Conservation (phyloP, 257 asterid species). For the Solanum etuberosum region DNA sequence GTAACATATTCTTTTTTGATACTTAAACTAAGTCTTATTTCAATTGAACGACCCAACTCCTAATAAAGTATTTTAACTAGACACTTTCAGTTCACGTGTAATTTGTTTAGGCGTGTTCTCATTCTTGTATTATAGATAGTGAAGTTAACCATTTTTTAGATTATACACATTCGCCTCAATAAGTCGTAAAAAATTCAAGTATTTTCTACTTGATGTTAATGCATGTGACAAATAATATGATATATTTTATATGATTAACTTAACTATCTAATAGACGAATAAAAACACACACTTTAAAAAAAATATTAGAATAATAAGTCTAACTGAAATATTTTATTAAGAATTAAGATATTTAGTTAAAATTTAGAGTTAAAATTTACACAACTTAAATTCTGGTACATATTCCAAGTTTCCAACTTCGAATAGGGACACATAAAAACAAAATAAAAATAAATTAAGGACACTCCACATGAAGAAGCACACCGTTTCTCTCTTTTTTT, state of each 20-base stretch:
- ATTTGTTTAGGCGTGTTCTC: not conserved
- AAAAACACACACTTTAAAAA: too few relatives aligned
- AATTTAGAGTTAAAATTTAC: too few relatives aligned
- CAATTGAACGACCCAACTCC: not conserved
- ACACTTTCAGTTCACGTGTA: too few relatives aligned
- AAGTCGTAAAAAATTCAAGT: accelerated
- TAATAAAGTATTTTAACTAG: not conserved
- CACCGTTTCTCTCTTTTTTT: constrained; percentile 7
- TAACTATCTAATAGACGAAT: too few relatives aligned
- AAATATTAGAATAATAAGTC: too few relatives aligned
- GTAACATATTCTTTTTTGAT: too few relatives aligned
- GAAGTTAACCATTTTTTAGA: too few relatives aligned
- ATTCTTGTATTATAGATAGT: not conserved
- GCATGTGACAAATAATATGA: accelerated
- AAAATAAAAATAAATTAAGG: not conserved
- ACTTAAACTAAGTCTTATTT: not conserved
- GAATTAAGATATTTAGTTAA: too few relatives aligned
- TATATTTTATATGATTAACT: too few relatives aligned
- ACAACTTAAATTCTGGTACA: not conserved
- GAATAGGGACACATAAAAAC: not conserved
- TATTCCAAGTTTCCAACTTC: not conserved
- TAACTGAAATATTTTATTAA: too few relatives aligned
- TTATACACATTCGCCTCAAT: not conserved
- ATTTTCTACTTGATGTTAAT: too few relatives aligned
- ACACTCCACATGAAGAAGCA: not conserved